Evolutionary conservation across 1,284 basidiomycete species (phyloP).

Genomic region (Melampsora americana): DNA sequence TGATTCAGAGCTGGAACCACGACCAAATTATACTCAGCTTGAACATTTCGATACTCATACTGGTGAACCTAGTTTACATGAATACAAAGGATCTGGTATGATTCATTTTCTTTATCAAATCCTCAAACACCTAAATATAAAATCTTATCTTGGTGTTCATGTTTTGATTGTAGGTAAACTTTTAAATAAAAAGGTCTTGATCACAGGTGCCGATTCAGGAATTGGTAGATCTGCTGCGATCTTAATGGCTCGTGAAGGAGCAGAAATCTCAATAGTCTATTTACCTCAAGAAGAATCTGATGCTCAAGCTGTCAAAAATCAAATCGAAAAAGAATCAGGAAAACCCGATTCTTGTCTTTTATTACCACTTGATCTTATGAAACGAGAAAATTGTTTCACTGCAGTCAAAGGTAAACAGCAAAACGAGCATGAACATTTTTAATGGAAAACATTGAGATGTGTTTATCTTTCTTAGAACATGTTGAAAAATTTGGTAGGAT

Average conservation of each 20-base stretch:
- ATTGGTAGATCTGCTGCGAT: slow-evolving; percentile 64
- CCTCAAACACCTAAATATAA: slow-evolving; percentile 46
- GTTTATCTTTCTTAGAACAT: slow-evolving; percentile 54
- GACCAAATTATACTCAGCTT: slow-evolving; percentile 61
- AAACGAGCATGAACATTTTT: slow-evolving; percentile 14
- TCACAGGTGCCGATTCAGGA: slow-evolving; percentile 63
- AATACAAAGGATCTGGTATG: slow-evolving; percentile 56
- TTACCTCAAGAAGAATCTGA: slow-evolving; percentile 64
- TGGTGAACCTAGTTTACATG: slow-evolving; percentile 62
- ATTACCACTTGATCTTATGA: slow-evolving; percentile 58
- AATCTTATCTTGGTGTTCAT: slow-evolving; percentile 47
- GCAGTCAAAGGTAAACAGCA: slow-evolving; percentile 26
- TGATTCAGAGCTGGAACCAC: slow-evolving; percentile 48
- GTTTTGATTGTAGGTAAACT: slow-evolving; percentile 57
- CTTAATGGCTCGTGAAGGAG: slow-evolving; percentile 65
- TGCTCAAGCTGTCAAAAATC: slow-evolving; percentile 58
- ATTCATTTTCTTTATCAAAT: slow-evolving; percentile 16
- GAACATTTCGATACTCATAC: slow-evolving; percentile 62
- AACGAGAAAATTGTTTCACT: slow-evolving; percentile 39
- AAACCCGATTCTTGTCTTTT: slow-evolving; percentile 56
- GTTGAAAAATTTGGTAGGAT: slow-evolving; percentile 59
- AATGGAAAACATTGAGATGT: neutral
- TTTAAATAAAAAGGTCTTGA: slow-evolving; percentile 62
- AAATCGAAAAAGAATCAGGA: slow-evolving; percentile 54
- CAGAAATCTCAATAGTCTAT: slow-evolving; percentile 66